Percentiles rank a stretch among this genome's conserved stretches.
phyloP scores from a whole-genome alignment of 306 rosid genomes.

The Luffa acutangula region DNA sequence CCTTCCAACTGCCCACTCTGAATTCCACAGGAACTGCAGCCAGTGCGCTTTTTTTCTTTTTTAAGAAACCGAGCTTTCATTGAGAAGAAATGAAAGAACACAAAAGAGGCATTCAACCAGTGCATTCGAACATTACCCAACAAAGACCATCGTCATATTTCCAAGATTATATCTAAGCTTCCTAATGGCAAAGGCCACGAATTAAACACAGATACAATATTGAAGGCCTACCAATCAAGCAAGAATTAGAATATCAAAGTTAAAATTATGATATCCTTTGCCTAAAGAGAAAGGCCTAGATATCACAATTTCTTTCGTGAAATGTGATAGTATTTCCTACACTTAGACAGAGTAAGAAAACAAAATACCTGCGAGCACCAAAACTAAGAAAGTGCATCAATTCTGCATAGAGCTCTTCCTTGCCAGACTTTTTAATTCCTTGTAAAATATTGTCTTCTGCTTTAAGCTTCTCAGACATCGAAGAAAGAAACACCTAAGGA shows the following conservation, averaged over 20 bases:
- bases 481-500: constrained; percentile 42
- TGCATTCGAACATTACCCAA: too few species aligned
- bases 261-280: neutral
- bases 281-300: neutral
- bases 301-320: neutral
- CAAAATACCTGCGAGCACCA: constrained; percentile 54
- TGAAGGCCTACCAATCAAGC: neutral
- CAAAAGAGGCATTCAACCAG: too few species aligned
- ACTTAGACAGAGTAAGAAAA: neutral
- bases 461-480: constrained; percentile 51
- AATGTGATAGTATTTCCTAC: neutral
- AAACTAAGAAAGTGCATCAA: constrained; percentile 66
- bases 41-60: too few species aligned
- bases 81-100: too few species aligned
- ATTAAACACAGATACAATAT: neutral
- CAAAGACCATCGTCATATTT: too few species aligned
- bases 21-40: too few species aligned
- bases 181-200: neutral
- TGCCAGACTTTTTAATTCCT: constrained; percentile 74
- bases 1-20: too few species aligned
- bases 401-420: constrained; percentile 81
- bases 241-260: neutral
- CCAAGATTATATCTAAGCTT: too few species aligned
- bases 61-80: too few species aligned
- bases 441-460: constrained; percentile 48